A percentile compares a stretch with the other conserved stretches of the same genome.
Conservation (phyloP, 2,329 filamentous ascomycete genomes). For the Epichloe typhina region DNA sequence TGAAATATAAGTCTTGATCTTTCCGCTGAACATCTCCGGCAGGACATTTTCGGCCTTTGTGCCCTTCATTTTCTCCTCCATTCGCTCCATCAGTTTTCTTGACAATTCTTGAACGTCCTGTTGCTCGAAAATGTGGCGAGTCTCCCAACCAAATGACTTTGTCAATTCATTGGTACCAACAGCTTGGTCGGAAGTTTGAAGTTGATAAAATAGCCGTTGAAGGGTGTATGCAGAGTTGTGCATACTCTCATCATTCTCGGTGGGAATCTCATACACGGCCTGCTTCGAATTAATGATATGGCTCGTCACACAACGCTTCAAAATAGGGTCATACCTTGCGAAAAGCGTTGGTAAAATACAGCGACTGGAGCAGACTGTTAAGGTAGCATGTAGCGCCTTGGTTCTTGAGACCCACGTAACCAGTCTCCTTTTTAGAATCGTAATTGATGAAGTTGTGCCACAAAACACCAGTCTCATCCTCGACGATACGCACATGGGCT, state of each 20-base stretch:
- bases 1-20: slow-evolving; percentile 96
- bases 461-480: slow-evolving; percentile 76
- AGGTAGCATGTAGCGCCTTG: slow-evolving; percentile 88
- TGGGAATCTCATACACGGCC: slow-evolving; percentile 96
- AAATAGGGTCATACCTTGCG: slow-evolving; percentile 52
- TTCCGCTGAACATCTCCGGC: slow-evolving; percentile 85
- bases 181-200: slow-evolving; percentile 73
- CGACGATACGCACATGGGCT: slow-evolving; percentile 67
- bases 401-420: slow-evolving; percentile 92
- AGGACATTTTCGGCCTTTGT: slow-evolving; percentile 83
- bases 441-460: slow-evolving; percentile 93
- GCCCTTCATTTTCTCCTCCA: slow-evolving; percentile 97
- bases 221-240: slow-evolving; percentile 87
- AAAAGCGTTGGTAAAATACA: slow-evolving; percentile 86
- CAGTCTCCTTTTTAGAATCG: slow-evolving; percentile 98
- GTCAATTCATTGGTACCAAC: slow-evolving; percentile 90
- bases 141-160: slow-evolving; percentile 96
- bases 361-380: slow-evolving; percentile 70
- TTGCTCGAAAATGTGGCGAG: slow-evolving; percentile 93
- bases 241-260: slow-evolving; percentile 66
- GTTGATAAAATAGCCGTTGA: slow-evolving; percentile 85
- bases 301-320: not conserved
- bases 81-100: slow-evolving; percentile 89
- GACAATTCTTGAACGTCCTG: slow-evolving; percentile 97
- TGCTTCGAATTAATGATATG: slow-evolving; percentile 21